Percentiles rank a stretch among this genome's conserved stretches.
Conservation (phyloP, 495 filamentous ascomycete species). For the Penicillium arizonense region DNA sequence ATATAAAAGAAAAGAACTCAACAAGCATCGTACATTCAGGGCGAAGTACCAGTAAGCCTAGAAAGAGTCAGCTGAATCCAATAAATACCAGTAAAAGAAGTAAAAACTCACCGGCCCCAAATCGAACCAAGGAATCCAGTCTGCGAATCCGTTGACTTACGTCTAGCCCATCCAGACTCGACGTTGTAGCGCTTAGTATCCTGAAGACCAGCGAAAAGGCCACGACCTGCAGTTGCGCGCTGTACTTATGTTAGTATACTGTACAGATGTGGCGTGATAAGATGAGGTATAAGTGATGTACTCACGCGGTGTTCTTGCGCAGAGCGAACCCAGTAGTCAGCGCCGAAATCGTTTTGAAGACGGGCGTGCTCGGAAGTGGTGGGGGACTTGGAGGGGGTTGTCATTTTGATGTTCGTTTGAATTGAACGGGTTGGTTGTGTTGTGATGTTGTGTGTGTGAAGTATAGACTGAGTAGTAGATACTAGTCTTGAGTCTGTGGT, state of each 20-base stretch:
- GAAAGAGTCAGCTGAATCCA: slow-evolving; percentile 1
- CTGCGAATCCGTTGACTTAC: slow-evolving; percentile 14
- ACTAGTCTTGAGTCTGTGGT: neutral
- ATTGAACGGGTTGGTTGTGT: neutral
- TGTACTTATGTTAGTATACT: slow-evolving; percentile 5
- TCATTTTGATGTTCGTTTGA: slow-evolving; percentile 5
- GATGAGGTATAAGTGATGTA: neutral
- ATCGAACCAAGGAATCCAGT: slow-evolving; percentile 16
- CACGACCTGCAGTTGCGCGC: slow-evolving; percentile 38
- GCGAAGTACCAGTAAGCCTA: neutral
- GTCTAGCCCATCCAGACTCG: slow-evolving; percentile 38
- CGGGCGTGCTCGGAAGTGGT: slow-evolving; percentile 16
- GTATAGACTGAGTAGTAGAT: slow-evolving; percentile 4
- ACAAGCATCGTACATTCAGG: too few species aligned
- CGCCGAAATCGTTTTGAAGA: slow-evolving; percentile 41
- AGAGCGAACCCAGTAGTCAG: slow-evolving; percentile 37
- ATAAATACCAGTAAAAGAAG: neutral
- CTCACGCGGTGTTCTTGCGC: slow-evolving; percentile 23
- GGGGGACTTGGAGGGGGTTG: slow-evolving; percentile 1
- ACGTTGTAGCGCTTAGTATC: slow-evolving; percentile 46
- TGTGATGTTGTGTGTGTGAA: neutral
- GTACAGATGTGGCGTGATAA: neutral
- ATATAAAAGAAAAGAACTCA: neutral
- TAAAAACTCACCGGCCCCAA: slow-evolving; percentile 14
- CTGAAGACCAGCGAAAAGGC: slow-evolving; percentile 46